Evolutionary conservation across 2,329 filamentous ascomycete genomes (phyloP).

Genomic region (Plectosphaerella sp.): DNA sequence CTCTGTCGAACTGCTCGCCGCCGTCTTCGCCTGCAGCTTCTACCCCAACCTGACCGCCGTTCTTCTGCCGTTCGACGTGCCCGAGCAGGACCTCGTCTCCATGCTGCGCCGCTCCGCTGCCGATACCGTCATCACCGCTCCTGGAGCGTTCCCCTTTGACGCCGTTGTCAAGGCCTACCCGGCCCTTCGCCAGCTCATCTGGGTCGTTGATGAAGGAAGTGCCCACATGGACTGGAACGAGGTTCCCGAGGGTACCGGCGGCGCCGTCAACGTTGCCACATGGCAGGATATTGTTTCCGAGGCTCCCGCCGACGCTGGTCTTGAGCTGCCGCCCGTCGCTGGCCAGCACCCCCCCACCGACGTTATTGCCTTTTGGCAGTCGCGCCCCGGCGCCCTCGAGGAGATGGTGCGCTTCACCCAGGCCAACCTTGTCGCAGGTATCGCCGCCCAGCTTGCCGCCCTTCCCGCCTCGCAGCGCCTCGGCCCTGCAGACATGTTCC

Average conservation of each 20-base stretch:
- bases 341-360: constrained; percentile 49
- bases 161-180: constrained; percentile 64
- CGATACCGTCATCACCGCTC: constrained; percentile 78
- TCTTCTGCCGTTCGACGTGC: constrained; percentile 76
- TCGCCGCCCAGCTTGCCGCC: constrained; percentile 71
- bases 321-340: constrained; percentile 61
- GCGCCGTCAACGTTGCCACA: constrained; percentile 75
- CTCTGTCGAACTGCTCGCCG: constrained; percentile 79
- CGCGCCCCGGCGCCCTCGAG: constrained; percentile 43
- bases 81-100: constrained; percentile 62
- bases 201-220: constrained; percentile 89
- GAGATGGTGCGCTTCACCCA: constrained; percentile 82
- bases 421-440: constrained; percentile 79
- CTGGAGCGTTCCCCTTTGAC: constrained; percentile 81
- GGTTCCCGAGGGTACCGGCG: constrained; percentile 70
- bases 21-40: constrained; percentile 85
- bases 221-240: constrained; percentile 95
- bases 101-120: constrained; percentile 71
- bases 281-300: constrained; percentile 89
- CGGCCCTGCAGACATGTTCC: constrained; percentile 70
- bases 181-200: constrained; percentile 73
- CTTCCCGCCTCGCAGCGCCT: constrained; percentile 74
- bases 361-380: constrained; percentile 65
- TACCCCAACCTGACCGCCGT: constrained; percentile 76
- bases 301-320: constrained; percentile 50